Evolutionary conservation across 2,329 filamentous ascomycete genomes (phyloP), one percentile per base, ranked within the genome.

Genomic region (Beauveria caledonica): DNA sequence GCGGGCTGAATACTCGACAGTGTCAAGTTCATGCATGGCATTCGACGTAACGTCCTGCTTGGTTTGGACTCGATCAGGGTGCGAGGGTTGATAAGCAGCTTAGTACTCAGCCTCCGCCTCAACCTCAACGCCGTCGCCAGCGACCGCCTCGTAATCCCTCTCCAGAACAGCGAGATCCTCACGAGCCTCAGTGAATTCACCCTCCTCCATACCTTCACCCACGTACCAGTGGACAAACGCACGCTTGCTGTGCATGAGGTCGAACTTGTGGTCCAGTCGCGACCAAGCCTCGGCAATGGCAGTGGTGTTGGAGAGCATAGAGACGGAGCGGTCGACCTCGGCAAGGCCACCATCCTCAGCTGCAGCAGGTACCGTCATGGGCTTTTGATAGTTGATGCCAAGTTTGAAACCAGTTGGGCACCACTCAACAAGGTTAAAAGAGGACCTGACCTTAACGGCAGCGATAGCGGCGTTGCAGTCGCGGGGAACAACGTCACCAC

Each of bases 181-280:
- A 67, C 90, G 87, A 63, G 90, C 90, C 76, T 94, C 90, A 64
- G 86, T 89, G 79, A 94, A 94, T 76, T 94, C 90, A 69, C 90
- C 90, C 74, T 94, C 90, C 79, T 94, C 90, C 90, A 94, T 94
- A 77, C 90, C 90, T 78, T 94, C 90, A 66, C 90, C 90, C 58
- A 94, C 90, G 67, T 89, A 89, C 86, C 86, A 89, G 77, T 89
- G 86, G 50, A 89, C 86, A 68, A 89, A 89, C 62, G 86, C 86
- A 66, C 86, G 86, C 82, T 89, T 89, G 77, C 82, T 86, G 81
- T 89, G 88, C 86, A 89, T 89, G 68, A 89, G 86, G 68, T 89
- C 86, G 74, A 89, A 89, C 78, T 89, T 89, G 80, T 87, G 79
- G 76, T 88, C 85, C 53, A 89, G 81, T 64, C 85, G 83, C 63